phyloP scores from a whole-genome alignment of 371 early-diverging fungal genomes.

The Funneliformis caledonium region DNA sequence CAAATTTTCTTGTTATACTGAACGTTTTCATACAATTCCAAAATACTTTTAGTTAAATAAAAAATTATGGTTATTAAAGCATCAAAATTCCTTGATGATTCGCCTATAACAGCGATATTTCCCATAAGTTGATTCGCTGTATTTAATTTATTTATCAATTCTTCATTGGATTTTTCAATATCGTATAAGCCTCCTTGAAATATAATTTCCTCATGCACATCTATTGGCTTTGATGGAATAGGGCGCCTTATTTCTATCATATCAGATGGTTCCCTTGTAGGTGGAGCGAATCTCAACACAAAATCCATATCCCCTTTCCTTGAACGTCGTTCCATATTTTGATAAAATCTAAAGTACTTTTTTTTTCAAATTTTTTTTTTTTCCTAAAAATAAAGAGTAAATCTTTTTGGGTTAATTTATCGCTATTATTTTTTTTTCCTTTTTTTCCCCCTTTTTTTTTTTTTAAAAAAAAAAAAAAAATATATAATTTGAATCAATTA shows the following conservation, averaged over 20 bases:
- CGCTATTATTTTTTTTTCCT: no score
- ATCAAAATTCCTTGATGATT: conserved; percentile 20
- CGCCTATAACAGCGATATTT: background rate
- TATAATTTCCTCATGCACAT: background rate
- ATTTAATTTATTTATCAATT: background rate
- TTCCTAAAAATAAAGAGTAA: no score
- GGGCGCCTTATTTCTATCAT: background rate
- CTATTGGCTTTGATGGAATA: background rate
- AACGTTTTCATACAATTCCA: conserved; percentile 21
- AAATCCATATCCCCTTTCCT: background rate
- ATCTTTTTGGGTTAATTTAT: no score
- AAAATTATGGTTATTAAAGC: background rate
- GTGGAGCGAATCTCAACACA: background rate
- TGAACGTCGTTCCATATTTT: background rate
- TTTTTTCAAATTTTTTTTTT: background rate
- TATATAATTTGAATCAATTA: no score
- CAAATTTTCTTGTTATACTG: conserved; percentile 39
- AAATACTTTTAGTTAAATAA: conserved; percentile 4
- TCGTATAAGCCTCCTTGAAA: background rate
- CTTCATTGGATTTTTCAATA: background rate
- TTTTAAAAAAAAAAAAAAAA: no score
- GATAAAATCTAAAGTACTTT: no score
- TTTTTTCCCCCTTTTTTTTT: no score
- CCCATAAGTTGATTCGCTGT: background rate
- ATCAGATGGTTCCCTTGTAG: background rate